These are phyloP conservation scores for Dactylellina haptotyla DNA, from an alignment of 2,329 filamentous ascomycete species.

Conservation along the genomic window DNA sequence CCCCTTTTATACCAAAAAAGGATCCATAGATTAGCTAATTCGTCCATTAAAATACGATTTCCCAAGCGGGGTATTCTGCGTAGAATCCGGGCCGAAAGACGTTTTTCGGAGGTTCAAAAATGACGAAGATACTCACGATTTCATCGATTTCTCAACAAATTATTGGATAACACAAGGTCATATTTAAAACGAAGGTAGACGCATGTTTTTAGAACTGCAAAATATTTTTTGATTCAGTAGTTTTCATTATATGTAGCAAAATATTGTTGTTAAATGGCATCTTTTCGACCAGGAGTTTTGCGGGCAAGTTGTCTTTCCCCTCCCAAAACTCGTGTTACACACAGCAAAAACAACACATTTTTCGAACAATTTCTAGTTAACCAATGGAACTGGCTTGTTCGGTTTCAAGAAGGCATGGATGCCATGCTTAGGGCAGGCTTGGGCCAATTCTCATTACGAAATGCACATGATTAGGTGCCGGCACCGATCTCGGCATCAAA, in stretches of 20 bases:
- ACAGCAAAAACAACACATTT: constrained; percentile 50
- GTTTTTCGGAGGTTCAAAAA: constrained; percentile 21
- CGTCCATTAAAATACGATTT: background rate
- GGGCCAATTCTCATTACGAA: constrained; percentile 12
- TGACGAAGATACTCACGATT: background rate
- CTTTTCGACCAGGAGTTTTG: constrained; percentile 14
- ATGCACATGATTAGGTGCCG: background rate
- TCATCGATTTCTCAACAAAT: constrained; percentile 6
- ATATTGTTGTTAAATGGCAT: background rate
- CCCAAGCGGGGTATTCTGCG: constrained; percentile 27
- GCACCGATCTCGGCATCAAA: constrained; percentile 6
- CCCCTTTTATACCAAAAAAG: constrained; percentile 37
- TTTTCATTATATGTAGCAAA: background rate
- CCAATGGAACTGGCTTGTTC: constrained; percentile 7
- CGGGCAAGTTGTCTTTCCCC: constrained; percentile 19
- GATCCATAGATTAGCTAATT: constrained; percentile 28
- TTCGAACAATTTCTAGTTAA: background rate
- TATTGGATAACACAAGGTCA: constrained; percentile 23
- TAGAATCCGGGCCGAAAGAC: constrained; percentile 7
- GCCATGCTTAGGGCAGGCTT: constrained; percentile 1
- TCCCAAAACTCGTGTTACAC: constrained; percentile 36
- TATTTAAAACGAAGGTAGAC: constrained; percentile 6
- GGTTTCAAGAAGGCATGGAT: constrained; percentile 50
- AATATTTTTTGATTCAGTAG: constrained; percentile 1
- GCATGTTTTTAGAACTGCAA: background rate